Percentiles rank a stretch among this genome's conserved stretches.
phyloP scores from a whole-genome alignment of 129 eudicot species.

The Tagetes patula region DNA sequence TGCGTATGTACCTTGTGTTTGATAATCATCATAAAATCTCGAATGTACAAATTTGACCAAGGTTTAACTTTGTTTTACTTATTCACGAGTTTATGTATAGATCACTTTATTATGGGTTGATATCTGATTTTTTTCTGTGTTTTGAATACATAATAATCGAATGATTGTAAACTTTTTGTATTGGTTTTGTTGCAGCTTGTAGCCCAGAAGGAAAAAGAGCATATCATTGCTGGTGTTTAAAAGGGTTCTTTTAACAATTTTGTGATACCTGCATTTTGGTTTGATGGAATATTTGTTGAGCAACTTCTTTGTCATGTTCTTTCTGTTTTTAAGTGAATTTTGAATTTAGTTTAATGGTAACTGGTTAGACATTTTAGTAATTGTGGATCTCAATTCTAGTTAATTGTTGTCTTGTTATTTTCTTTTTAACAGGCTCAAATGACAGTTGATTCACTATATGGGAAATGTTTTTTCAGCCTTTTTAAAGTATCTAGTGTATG shows the following conservation, averaged over 20 bases:
- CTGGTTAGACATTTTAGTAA: not conserved
- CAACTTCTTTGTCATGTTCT: constrained; percentile 1
- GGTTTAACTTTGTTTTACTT: too few relatives aligned
- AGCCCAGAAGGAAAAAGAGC: constrained; percentile 17
- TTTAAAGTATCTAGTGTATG: too few relatives aligned
- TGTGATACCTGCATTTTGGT: constrained; percentile 15
- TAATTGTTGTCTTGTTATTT: not conserved
- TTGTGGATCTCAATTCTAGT: constrained; percentile 3
- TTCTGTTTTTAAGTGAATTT: constrained; percentile 13
- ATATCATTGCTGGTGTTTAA: constrained; percentile 21
- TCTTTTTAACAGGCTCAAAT: not conserved
- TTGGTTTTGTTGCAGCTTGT: constrained; percentile 24
- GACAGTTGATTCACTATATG: too few relatives aligned
- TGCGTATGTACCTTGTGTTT: not conserved
- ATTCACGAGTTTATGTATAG: too few relatives aligned
- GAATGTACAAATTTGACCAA: too few relatives aligned
- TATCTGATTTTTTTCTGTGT: too few relatives aligned
- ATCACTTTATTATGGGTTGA: too few relatives aligned
- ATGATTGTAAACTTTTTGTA: not conserved
- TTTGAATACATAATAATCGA: not conserved
- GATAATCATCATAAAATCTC: too few relatives aligned
- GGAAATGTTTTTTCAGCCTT: too few relatives aligned
- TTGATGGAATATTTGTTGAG: constrained; percentile 18
- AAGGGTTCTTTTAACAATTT: constrained; percentile 17
- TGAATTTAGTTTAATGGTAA: not conserved